These are phyloP conservation scores for Ceratocystiopsis minuta DNA, from an alignment of 2,329 filamentous ascomycete genomes.

Conservation along the genomic window DNA sequence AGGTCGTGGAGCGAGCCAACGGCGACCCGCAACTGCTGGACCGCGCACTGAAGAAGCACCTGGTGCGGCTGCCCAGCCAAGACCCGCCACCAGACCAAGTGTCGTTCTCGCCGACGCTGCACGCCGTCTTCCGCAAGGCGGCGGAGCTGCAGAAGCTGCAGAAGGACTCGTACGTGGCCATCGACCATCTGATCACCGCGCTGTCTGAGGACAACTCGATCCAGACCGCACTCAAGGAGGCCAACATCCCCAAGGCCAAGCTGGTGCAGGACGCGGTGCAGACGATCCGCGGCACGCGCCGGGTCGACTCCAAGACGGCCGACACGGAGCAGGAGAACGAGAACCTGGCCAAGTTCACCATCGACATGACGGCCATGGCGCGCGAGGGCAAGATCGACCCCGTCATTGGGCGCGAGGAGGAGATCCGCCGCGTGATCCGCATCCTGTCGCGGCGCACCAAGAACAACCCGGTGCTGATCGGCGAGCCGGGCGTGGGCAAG, in stretches of 20 bases:
- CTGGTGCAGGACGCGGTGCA: slow-evolving; percentile 80
- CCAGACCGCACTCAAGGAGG: slow-evolving; percentile 57
- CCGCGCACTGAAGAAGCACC: slow-evolving; percentile 71
- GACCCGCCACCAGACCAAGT: slow-evolving; percentile 85
- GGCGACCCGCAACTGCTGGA: slow-evolving; percentile 83
- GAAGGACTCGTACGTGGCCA: slow-evolving; percentile 84
- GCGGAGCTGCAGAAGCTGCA: slow-evolving; percentile 91
- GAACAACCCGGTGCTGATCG: slow-evolving; percentile 96
- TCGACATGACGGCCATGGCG: slow-evolving; percentile 94
- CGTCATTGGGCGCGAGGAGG: slow-evolving; percentile 90
- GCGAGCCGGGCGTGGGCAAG: slow-evolving; percentile 95
- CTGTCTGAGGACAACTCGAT: slow-evolving; percentile 64
- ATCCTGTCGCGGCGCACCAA: slow-evolving; percentile 89
- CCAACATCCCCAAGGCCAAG: slow-evolving; percentile 83
- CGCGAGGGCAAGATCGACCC: slow-evolving; percentile 95
- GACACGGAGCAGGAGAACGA: slow-evolving; percentile 87
- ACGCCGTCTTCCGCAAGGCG: slow-evolving; percentile 65
- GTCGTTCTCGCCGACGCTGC: slow-evolving; percentile 64
- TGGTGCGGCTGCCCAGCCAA: slow-evolving; percentile 84
- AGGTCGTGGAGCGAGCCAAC: slow-evolving; percentile 85
- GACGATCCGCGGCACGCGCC: slow-evolving; percentile 77
- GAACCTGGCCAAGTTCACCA: slow-evolving; percentile 93
- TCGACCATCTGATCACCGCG: slow-evolving; percentile 83
- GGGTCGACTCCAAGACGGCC: slow-evolving; percentile 90
- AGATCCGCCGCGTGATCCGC: slow-evolving; percentile 78